A percentile compares a stretch with the other conserved stretches of the same genome.
Evolutionary conservation across 805 yeast genomes (phyloP).

Genomic region (Saturnispora mendoncae): DNA sequence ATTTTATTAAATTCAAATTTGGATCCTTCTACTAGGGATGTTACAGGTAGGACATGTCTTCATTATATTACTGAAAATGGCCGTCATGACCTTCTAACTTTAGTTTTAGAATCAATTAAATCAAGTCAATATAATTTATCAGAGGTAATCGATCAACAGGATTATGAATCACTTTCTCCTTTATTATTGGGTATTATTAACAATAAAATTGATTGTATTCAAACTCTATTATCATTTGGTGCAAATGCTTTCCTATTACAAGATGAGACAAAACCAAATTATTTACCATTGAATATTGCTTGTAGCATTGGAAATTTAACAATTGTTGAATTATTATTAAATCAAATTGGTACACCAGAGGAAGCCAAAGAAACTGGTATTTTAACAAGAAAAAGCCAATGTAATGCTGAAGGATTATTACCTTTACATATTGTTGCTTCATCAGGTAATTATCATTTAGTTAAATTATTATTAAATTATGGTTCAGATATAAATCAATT

Average conservation of each 20-base stretch:
- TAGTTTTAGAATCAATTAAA: conserved; percentile 21
- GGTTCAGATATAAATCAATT: conserved; percentile 70
- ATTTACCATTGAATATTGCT: conserved; percentile 75
- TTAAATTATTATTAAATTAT: conserved; percentile 57
- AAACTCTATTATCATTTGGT: conserved; percentile 41
- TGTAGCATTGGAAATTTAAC: conserved; percentile 75
- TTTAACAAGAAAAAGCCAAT: conserved; percentile 39
- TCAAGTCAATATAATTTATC: conserved; percentile 12
- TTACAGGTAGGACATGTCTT: conserved; percentile 70
- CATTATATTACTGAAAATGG: conserved; percentile 76
- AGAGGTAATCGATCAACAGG: conserved; percentile 39
- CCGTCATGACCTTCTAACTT: conserved; percentile 33
- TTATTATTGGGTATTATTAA: conserved; percentile 68
- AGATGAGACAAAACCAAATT: conserved; percentile 48
- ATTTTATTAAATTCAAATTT: conserved; percentile 21
- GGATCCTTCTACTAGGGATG: conserved; percentile 39
- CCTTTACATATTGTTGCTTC: conserved; percentile 87
- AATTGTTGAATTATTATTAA: conserved; percentile 56
- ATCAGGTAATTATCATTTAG: conserved; percentile 64
- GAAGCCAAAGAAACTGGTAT: conserved; percentile 22
- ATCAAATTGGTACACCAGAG: conserved; percentile 25
- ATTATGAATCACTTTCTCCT: conserved; percentile 76
- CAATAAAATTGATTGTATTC: conserved; percentile 48
- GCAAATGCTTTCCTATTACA: conserved; percentile 41
- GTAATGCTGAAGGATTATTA: conserved; percentile 79